These are phyloP conservation scores for Fraxinus xanthoxyloides DNA, from an alignment of 305 asterid genomes.

Conservation along the genomic window DNA sequence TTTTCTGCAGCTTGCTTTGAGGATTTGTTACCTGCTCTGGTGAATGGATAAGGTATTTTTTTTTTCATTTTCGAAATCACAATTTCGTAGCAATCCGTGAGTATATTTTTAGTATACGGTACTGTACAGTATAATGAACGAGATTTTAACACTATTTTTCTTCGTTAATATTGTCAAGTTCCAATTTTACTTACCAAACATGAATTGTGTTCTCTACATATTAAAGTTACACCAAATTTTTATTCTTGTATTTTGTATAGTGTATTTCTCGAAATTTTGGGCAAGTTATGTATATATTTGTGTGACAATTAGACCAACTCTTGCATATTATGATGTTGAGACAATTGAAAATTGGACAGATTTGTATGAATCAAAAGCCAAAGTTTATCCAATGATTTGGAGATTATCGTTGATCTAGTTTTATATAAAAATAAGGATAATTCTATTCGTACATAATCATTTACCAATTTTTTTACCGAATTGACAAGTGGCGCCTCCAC, in stretches of 20 bases:
- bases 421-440: neutral
- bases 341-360: neutral
- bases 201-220: neutral
- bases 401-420: neutral
- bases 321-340: neutral
- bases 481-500: too few relatives aligned
- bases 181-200: neutral
- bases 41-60: neutral
- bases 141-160: neutral
- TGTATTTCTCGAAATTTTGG: neutral
- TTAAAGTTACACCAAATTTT: neutral
- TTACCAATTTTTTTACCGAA: too few relatives aligned
- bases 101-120: neutral
- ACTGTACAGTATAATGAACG: neutral
- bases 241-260: neutral
- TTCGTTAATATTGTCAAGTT: neutral
- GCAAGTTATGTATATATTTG: neutral
- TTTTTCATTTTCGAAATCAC: neutral
- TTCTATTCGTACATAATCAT: too few relatives aligned
- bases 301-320: too few relatives aligned
- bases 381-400: neutral
- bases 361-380: neutral
- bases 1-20: neutral
- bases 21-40: neutral
- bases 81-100: neutral